These are phyloP conservation scores for Bromus sterilis DNA, from an alignment of 176 grass and related monocot species.

Conservation along the genomic window DNA sequence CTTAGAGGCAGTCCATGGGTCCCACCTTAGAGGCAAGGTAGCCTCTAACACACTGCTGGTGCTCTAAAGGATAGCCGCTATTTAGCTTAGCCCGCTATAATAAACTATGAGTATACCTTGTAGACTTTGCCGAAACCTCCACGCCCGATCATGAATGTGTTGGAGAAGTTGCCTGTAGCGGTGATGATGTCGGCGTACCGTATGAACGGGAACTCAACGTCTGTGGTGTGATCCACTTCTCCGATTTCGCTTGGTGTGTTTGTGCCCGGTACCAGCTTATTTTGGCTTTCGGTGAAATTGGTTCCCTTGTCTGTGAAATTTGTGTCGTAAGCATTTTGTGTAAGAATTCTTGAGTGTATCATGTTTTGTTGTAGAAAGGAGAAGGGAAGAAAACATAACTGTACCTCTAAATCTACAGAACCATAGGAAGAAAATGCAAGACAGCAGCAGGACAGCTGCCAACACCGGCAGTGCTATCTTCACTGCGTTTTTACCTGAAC, in stretches of 20 bases:
- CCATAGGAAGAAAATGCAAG: constrained; percentile 14
- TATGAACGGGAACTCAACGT: constrained; percentile 27
- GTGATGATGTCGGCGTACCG: constrained; percentile 17
- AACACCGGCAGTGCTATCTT: constrained; percentile 17
- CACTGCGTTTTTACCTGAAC: background rate
- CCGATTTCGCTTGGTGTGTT: background rate
- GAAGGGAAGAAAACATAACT: background rate
- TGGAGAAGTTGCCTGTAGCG: constrained; percentile 44
- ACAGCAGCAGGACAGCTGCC: background rate
- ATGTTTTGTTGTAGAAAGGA: background rate
- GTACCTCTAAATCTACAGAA: constrained; percentile 23
- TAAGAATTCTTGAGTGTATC: background rate
- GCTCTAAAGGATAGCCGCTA: constrained; percentile 16
- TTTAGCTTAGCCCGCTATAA: background rate
- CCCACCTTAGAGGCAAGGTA: no score
- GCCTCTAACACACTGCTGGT: no score
- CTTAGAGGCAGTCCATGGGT: no score
- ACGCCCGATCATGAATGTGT: constrained; percentile 20
- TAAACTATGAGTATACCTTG: constrained; percentile 25
- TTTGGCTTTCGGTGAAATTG: background rate
- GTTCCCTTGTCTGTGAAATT: constrained; percentile 15
- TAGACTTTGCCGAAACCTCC: constrained; percentile 60
- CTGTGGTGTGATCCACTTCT: background rate
- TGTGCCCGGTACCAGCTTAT: background rate
- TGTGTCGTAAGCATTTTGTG: background rate